A percentile compares a stretch with the other conserved stretches of the same genome.
These are phyloP conservation scores for Poterioochromonas sp. DNA, from an alignment of 352 stramenopile species.

Conservation along the genomic window DNA sequence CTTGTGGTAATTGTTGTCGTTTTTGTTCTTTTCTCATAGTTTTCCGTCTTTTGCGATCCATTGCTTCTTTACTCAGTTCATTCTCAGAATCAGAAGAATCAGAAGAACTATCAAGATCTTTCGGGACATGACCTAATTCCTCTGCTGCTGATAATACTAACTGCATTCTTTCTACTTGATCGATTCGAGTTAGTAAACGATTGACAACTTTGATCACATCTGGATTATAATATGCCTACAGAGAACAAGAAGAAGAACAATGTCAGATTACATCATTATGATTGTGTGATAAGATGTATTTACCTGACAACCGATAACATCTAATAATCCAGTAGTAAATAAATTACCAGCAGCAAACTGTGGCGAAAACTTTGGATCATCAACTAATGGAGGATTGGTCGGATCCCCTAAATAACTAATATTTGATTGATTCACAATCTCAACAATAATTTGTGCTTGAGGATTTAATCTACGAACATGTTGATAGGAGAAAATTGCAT, in stretches of 20 bases:
- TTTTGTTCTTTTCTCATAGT: too few species aligned
- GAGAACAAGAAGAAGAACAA: not conserved
- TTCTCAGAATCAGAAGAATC: too few species aligned
- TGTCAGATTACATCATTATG: too few species aligned
- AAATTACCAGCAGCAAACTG: constrained; percentile 1
- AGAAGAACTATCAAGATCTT: too few species aligned
- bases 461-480: not conserved
- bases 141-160: not conserved
- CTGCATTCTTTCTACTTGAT: not conserved
- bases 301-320: constrained; percentile 21
- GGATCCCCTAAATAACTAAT: not conserved
- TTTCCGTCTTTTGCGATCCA: too few species aligned
- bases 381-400: not conserved
- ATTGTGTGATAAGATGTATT: too few species aligned
- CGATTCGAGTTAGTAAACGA: not conserved
- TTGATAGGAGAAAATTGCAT: constrained; percentile 29
- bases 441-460: not conserved
- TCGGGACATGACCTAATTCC: too few species aligned
- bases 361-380: not conserved
- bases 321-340: constrained; percentile 10
- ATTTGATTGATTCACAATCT: constrained; percentile 22
- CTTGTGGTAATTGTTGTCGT: too few species aligned
- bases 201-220: not conserved
- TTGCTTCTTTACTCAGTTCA: not conserved
- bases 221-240: constrained; percentile 21